A percentile compares a stretch with the other conserved stretches of the same genome.
Conservation (phyloP, 257 asterid species). For the Hygrophila difformis region DNA sequence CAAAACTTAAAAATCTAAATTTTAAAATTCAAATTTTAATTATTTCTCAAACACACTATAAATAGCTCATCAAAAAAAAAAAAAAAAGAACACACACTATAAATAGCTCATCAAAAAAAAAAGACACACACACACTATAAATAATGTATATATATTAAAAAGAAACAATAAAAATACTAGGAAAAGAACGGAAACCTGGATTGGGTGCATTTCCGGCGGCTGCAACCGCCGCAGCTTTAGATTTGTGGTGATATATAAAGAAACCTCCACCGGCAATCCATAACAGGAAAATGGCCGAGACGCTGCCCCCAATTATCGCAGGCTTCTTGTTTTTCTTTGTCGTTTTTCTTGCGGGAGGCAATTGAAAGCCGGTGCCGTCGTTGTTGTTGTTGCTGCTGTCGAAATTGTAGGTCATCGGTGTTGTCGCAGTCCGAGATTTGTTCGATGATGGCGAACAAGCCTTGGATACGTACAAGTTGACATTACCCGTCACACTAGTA, state of each 20-base stretch:
- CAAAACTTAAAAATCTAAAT: no score
- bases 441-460: neutral
- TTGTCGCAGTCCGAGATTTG: neutral
- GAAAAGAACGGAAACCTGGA: no score
- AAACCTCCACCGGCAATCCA: slow-evolving; percentile 24
- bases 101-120: no score
- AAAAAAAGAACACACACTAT: no score
- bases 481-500: slow-evolving; percentile 11
- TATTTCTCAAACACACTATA: no score
- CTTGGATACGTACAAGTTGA: slow-evolving; percentile 3
- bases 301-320: slow-evolving; percentile 16
- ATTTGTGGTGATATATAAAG: slow-evolving; percentile 19
- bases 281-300: slow-evolving; percentile 9
- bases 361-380: neutral
- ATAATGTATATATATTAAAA: no score
- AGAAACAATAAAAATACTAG: no score
- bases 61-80: no score
- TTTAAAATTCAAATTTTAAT: no score
- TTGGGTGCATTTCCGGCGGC: slow-evolving; percentile 23
- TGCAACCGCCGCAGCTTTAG: slow-evolving; percentile 25
- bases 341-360: neutral
- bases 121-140: no score
- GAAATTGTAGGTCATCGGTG: neutral
- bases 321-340: slow-evolving; percentile 18
- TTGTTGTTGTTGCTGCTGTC: neutral